Base-by-base conservation (phyloP, 495 filamentous ascomycete genomes). In the Neurospora sublineolata region DNA sequence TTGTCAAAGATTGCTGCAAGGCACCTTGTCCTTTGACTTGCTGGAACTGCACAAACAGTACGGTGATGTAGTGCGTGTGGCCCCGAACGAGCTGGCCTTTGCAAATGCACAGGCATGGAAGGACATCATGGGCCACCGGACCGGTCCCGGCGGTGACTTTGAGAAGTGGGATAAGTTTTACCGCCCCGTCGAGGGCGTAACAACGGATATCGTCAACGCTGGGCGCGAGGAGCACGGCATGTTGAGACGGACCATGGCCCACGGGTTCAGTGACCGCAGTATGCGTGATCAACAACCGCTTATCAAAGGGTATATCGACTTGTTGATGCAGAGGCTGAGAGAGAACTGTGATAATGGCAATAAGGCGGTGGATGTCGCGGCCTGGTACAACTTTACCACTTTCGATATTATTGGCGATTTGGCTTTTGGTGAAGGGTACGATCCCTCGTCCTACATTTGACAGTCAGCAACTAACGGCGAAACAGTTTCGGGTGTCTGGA, bases 401-500 rank as follows among this genome's bases (percentile, higher is more conserved):
- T 90, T 90, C 73, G 89, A 90, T 74, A 79, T 89, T 27, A 87
- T 88, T 73, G 87, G 87, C 3, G 87, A 89, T 73, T 78, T 91
- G 38, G 83, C 83, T 16, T 89, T 90, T 79, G 87, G 86, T 1
- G 83, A 89, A 72, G 73, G 78, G 70, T 77, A 40, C 23, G 73
- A 70, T 30, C 3, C 20, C 37, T 39, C 39, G 0, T 18, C 40
- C 18, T 12, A 27, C 10, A 6, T 12, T 52, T 4, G 5, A 23
- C 44, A 23, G 44, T 52, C 20, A 52, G 44, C 44, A 52, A 52
- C 20, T 74, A 42, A 71, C 40, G 20, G 20, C 12, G 11, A 11
- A 20, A 68, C 40, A 80, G 82, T 23, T 90, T 91, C 69, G 83
- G 82, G 16, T 87, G 86, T 46, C 76, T 90, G 11, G 75, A 86